Base-by-base conservation (phyloP, 2,329 filamentous ascomycete species). In the Rhynchosporium secalis region DNA sequence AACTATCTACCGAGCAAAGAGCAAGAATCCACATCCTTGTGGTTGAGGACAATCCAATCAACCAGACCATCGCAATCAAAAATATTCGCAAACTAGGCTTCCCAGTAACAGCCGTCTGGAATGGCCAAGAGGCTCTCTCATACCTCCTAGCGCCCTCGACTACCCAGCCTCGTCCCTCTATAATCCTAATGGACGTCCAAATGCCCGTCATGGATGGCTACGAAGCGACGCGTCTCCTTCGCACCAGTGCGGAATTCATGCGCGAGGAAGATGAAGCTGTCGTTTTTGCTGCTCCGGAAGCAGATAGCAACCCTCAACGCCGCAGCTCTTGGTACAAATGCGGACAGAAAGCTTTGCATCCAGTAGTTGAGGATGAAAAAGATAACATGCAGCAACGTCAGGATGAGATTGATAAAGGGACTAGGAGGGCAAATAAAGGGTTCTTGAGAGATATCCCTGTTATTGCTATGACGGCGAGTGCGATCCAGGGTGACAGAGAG, bases 181-280 rank as follows among this genome's bases (percentile, higher is more conserved):
- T 71, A 10, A 69, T 72, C 4, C 58, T 72, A 2, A 72, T 79
- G 77, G 82, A 84, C 64, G 76, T 84, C 2, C 79, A 79, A 64
- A 84, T 84, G 82, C 82, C 82, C 0, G 76, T 83, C 6, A 80
- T 84, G 74, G 78, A 84, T 64, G 79, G 80, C 0, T 70, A 81
- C 20, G 77, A 80, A 61, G 75, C 79, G 0, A 83, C 80, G 20
- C 73, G 75, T 4, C 74, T 73, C 46, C 79, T 84, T 8, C 76
- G 81, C 3, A 76, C 76, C 1, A 33, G 52, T 10, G 36, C 31
- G 0, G 66, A 68, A 43, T 66, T 62, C 31, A 48, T 58, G 7
- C 54, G 28, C 15, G 55, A 57, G 10, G 36, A 26, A 38, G 60
- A 45, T 26, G 54, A 45, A 59, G 38, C 13, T 4, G 38, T 59